Conservation (phyloP, 1,284 basidiomycete species). For the Malassezia yamatoensis region DNA sequence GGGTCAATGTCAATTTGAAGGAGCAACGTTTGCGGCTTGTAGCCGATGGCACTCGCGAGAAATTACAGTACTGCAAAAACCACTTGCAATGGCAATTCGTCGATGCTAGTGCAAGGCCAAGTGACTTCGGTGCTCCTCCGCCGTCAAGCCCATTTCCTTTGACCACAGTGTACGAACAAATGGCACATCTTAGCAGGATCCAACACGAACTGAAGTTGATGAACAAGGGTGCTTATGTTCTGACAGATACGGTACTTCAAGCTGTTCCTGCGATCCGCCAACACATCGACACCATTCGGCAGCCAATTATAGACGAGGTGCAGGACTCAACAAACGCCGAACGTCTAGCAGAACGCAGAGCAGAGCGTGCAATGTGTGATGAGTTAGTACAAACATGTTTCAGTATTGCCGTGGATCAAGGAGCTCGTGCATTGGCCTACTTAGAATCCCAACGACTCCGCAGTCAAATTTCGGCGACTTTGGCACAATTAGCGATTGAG, state of each 20-base stretch:
- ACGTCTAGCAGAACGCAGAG: too few species aligned
- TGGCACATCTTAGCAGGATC: slow-evolving; percentile 80
- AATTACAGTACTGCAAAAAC: slow-evolving; percentile 68
- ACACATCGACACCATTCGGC: slow-evolving; percentile 21
- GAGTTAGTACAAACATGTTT: slow-evolving; percentile 94
- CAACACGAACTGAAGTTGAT: slow-evolving; percentile 86
- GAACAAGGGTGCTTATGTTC: slow-evolving; percentile 70
- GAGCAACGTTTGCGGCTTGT: slow-evolving; percentile 42
- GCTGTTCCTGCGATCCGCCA: slow-evolving; percentile 34
- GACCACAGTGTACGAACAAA: slow-evolving; percentile 65
- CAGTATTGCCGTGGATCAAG: slow-evolving; percentile 77
- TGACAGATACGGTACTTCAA: slow-evolving; percentile 89
- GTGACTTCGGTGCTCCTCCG: not conserved
- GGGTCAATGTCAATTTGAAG: slow-evolving; percentile 37
- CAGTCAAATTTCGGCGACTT: slow-evolving; percentile 36
- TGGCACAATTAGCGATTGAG: slow-evolving; percentile 41
- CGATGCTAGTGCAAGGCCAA: not conserved
- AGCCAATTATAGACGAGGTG: not conserved
- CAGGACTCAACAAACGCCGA: not conserved
- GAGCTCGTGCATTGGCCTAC: slow-evolving; percentile 39
- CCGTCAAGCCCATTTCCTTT: slow-evolving; percentile 41
- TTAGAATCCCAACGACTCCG: slow-evolving; percentile 38
- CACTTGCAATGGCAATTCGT: slow-evolving; percentile 54
- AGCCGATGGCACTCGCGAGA: slow-evolving; percentile 63
- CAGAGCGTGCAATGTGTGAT: slow-evolving; percentile 29